Evolutionary conservation across 352 stramenopile species (phyloP).

Genomic region (Blastocystis sp.): DNA sequence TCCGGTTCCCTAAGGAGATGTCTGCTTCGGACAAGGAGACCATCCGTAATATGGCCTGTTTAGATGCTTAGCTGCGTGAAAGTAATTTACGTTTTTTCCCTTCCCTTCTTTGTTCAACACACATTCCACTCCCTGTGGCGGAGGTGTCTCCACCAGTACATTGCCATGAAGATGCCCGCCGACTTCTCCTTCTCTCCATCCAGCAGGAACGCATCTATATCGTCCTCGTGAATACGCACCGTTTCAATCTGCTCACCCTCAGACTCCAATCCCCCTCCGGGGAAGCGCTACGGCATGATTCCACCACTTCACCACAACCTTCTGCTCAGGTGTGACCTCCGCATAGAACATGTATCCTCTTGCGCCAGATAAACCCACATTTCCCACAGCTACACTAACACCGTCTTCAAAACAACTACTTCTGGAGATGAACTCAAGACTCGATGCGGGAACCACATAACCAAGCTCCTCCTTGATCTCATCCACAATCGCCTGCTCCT

Average conservation of each 20-base stretch:
- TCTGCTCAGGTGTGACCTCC: constrained; percentile 59
- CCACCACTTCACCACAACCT: background rate
- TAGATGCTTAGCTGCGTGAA: constrained; percentile 19
- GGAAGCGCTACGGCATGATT: constrained; percentile 3
- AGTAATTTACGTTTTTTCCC: background rate
- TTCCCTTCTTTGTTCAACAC: background rate
- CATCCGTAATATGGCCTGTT: constrained; percentile 49
- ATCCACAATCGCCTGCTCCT: constrained; percentile 50
- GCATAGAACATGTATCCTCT: constrained; percentile 46
- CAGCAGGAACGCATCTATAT: constrained; percentile 38
- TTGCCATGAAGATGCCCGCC: constrained; percentile 24
- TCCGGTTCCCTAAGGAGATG: constrained; percentile 41
- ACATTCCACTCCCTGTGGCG: constrained; percentile 7
- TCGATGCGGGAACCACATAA: constrained; percentile 23
- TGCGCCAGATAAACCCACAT: constrained; percentile 32
- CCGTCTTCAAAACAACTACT: background rate
- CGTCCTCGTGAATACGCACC: background rate
- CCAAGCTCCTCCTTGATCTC: constrained; percentile 55
- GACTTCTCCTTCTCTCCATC: constrained; percentile 52
- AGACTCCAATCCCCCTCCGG: constrained; percentile 41
- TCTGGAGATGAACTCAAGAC: constrained; percentile 36
- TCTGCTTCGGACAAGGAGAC: constrained; percentile 5
- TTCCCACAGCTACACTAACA: constrained; percentile 18
- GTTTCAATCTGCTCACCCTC: constrained; percentile 57
- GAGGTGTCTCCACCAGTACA: constrained; percentile 51